Base-by-base conservation (phyloP, 768 basidiomycete genomes). In the Sarcodon aspratus region DNA sequence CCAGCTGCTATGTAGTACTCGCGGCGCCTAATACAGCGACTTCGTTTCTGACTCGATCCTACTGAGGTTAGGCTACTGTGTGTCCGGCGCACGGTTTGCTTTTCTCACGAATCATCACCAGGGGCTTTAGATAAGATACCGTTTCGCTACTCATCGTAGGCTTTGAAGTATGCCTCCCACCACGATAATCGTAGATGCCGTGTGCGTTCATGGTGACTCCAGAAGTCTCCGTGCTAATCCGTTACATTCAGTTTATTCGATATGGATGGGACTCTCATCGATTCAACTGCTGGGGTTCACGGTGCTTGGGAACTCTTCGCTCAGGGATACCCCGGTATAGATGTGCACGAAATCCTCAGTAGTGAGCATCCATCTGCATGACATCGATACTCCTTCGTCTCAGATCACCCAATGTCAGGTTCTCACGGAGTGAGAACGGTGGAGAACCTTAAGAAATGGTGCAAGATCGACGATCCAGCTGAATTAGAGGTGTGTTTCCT, bases 231-330 rank as follows among this genome's bases (percentile, higher is more conserved):
- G 32, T 33, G 15, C 34, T 10, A 32, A 18, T n/a, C 15, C 5
- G 18, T 33, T 37, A 12, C 48, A 45, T 47, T 1, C 50, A 86
- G 85, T 50, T 67, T 87, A 11, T 86, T 86, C 58, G 85, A 88
- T 61, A 88, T 87, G 85, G 85, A 88, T 60, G 85, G 85, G 48
- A 91, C 85, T 33, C 69, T 87, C 46, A 73, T 86, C 54, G 85
- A 93, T 60, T 91, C 87, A 15, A 91, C 85, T 9, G 76, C 79
- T 32, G 89, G 86, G 38, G 88, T 94, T 33, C 67, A 77, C 27
- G 86, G 82, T 27, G 88, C 89, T 34, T 94, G 92, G 92, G 69
- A 81, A 47, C 65, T 69, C n/a, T 92, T 91, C 64, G 74, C 74
- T 45, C 60, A 78, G 58, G 72, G 75, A 50, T 92, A 93, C 61